These are phyloP conservation scores for Sarocladium brachiariae DNA, from an alignment of 2,329 filamentous ascomycete genomes.

Conservation along the genomic window DNA sequence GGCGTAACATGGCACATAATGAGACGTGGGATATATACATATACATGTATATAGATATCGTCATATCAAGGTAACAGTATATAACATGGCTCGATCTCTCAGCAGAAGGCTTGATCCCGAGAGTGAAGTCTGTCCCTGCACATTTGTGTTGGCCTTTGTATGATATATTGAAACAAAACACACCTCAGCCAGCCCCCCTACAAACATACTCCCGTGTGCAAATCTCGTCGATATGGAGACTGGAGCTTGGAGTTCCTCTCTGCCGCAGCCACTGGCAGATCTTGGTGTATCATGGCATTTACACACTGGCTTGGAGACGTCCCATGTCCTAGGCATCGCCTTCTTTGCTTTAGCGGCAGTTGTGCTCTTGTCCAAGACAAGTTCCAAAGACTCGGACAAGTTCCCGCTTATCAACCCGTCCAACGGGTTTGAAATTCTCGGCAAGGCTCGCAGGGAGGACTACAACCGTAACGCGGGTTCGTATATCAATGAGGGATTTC, in stretches of 20 bases:
- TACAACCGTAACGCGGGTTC: neutral
- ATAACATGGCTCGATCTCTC: too few species aligned
- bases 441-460: conserved; percentile 1
- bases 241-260: conserved; percentile 3
- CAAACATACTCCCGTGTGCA: too few species aligned
- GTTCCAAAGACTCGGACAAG: neutral
- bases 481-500: neutral
- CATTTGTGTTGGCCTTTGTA: too few species aligned
- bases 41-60: too few species aligned
- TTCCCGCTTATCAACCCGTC: conserved; percentile 7
- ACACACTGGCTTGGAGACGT: neutral
- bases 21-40: too few species aligned
- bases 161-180: too few species aligned
- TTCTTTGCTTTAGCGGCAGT: neutral
- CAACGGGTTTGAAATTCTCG: neutral
- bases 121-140: too few species aligned
- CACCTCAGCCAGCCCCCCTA: too few species aligned
- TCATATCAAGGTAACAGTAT: too few species aligned
- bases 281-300: neutral
- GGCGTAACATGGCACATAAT: too few species aligned
- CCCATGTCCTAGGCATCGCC: neutral
- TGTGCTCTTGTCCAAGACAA: neutral
- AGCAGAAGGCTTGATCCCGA: too few species aligned
- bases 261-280: neutral
- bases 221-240: neutral